Conservation (phyloP, 352 stramenopile genomes). For the Pythium periplocum region DNA sequence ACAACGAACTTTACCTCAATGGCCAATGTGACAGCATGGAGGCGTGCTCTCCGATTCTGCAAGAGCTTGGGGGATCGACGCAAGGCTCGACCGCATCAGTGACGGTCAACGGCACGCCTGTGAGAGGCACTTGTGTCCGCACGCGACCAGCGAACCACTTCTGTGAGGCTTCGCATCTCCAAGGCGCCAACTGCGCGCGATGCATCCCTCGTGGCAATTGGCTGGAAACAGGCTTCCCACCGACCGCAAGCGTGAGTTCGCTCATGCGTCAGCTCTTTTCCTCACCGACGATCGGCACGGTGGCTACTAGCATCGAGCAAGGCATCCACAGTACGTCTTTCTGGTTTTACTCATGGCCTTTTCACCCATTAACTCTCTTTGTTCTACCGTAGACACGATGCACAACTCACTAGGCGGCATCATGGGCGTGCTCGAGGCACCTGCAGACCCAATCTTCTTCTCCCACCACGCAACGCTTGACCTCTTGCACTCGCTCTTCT, state of each 20-base stretch:
- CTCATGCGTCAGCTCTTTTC: slow-evolving; percentile 70
- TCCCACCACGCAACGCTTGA: slow-evolving; percentile 84
- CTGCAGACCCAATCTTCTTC: slow-evolving; percentile 83
- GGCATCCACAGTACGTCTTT: slow-evolving; percentile 66
- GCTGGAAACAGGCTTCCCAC: slow-evolving; percentile 40
- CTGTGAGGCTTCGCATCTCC: slow-evolving; percentile 57
- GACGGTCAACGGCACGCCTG: slow-evolving; percentile 62
- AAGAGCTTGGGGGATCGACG: slow-evolving; percentile 58
- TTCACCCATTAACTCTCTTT: neutral
- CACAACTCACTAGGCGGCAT: slow-evolving; percentile 63
- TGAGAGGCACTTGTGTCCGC: slow-evolving; percentile 51
- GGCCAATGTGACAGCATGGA: slow-evolving; percentile 65
- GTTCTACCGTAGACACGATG: slow-evolving; percentile 53
- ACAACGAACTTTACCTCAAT: slow-evolving; percentile 66
- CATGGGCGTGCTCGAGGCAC: slow-evolving; percentile 71
- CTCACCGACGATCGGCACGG: slow-evolving; percentile 50
- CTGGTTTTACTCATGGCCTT: no score
- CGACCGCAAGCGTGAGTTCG: slow-evolving; percentile 67
- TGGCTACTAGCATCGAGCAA: slow-evolving; percentile 67
- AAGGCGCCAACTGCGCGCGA: slow-evolving; percentile 28
- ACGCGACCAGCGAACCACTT: slow-evolving; percentile 58
- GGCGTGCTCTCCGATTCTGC: slow-evolving; percentile 66
- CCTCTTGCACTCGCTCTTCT: slow-evolving; percentile 80
- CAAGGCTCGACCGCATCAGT: slow-evolving; percentile 28
- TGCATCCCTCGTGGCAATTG: slow-evolving; percentile 76